Evolutionary conservation across 2,329 filamentous ascomycete genomes (phyloP).

Genomic region (Mycosphaerella sp.): DNA sequence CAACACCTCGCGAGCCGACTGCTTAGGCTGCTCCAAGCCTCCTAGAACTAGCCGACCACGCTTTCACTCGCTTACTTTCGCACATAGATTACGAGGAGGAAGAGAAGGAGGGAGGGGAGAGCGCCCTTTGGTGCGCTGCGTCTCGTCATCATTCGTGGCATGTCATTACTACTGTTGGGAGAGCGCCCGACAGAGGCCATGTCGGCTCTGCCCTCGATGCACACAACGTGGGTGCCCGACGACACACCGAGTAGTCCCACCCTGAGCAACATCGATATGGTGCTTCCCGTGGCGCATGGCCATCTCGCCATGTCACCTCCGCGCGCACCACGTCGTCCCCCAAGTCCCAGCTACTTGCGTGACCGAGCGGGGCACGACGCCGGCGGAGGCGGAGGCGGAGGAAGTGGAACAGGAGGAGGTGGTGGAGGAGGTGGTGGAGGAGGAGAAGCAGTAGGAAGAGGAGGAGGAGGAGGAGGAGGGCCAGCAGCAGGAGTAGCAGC

Average conservation of each 20-base stretch:
- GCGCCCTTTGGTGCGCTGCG: too few relatives aligned
- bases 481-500: not conserved
- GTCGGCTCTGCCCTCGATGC: constrained; percentile 14
- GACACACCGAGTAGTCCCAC: constrained; percentile 59
- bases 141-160: not conserved
- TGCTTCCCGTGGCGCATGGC: constrained; percentile 59
- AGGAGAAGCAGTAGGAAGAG: not conserved
- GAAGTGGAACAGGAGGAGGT: not conserved
- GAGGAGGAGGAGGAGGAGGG: not conserved
- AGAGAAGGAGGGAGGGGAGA: not conserved
- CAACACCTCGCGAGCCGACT: too few relatives aligned
- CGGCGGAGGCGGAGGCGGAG: not conserved
- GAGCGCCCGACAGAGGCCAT: not conserved
- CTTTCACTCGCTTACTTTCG: not conserved
- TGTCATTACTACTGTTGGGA: not conserved
- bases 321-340: constrained; percentile 21
- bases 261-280: constrained; percentile 90
- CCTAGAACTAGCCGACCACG: not conserved
- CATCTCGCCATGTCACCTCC: constrained; percentile 21
- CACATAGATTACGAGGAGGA: not conserved
- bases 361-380: constrained; percentile 4
- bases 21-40: too few relatives aligned
- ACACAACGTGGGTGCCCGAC: constrained; percentile 9
- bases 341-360: constrained; percentile 29
- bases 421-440: too few relatives aligned